These are phyloP conservation scores for Pulicaria dysenterica DNA, from an alignment of 129 eudicot genomes.

Conservation along the genomic window DNA sequence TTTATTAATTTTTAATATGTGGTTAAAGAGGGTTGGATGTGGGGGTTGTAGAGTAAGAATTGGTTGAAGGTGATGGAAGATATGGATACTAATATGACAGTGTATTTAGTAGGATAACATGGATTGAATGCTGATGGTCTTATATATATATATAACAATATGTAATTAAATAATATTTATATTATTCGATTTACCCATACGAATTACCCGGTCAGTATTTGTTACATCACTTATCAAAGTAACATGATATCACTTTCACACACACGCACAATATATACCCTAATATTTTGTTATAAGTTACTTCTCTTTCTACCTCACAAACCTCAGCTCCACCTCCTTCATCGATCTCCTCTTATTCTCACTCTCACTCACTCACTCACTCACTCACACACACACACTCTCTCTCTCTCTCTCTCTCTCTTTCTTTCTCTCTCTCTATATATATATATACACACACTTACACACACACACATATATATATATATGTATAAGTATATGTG, in stretches of 20 bases:
- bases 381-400: neutral
- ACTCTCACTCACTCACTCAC: constrained; percentile 15
- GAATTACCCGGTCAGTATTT: constrained; percentile 15
- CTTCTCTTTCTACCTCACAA: constrained; percentile 19
- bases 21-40: too few relatives aligned
- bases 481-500: neutral
- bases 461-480: neutral
- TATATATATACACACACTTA: too few relatives aligned
- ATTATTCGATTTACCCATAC: constrained; percentile 14
- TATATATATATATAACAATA: neutral
- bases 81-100: neutral
- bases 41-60: too few relatives aligned
- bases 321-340: constrained; percentile 14
- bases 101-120: too few relatives aligned
- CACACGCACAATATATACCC: constrained; percentile 20
- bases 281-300: constrained; percentile 27
- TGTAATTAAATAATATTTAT: neutral
- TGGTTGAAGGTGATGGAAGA: too few relatives aligned
- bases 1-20: too few relatives aligned
- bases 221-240: constrained; percentile 29
- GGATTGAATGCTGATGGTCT: too few relatives aligned
- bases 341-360: neutral
- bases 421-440: too few relatives aligned
- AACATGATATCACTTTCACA: constrained; percentile 30
- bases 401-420: too few relatives aligned